Evolutionary conservation across 2,329 filamentous ascomycete genomes (phyloP).

Genomic region (Chaetomium sp.): DNA sequence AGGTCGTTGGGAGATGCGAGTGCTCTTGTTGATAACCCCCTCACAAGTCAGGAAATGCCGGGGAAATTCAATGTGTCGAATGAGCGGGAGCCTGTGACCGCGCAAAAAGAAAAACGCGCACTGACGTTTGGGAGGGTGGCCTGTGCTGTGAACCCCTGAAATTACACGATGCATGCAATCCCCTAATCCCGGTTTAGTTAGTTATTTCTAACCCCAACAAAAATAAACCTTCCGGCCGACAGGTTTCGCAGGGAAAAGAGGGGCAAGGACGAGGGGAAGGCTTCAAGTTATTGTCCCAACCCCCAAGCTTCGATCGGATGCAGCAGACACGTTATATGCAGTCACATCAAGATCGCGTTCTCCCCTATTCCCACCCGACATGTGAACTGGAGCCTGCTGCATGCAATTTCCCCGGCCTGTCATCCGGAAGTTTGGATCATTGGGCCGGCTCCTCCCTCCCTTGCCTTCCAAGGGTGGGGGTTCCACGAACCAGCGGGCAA

Average conservation of each 20-base stretch:
- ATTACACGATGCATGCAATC: background rate
- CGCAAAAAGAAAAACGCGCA: background rate
- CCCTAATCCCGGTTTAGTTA: background rate
- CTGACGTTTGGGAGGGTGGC: constrained; percentile 1
- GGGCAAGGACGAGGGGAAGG: background rate
- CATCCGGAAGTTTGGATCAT: background rate
- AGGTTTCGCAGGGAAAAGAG: background rate
- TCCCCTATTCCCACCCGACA: background rate
- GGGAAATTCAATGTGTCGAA: background rate
- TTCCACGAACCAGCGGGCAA: background rate
- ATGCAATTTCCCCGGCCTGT: background rate
- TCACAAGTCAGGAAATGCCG: background rate
- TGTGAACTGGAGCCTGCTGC: background rate
- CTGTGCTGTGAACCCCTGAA: constrained; percentile 14
- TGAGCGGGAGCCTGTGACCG: background rate
- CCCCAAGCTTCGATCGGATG: background rate
- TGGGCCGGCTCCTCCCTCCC: background rate
- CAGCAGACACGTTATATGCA: background rate
- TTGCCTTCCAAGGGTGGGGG: background rate
- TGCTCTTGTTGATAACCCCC: background rate
- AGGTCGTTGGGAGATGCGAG: background rate
- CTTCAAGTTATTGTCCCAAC: background rate
- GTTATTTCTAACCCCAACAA: background rate
- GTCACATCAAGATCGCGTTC: background rate
- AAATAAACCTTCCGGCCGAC: background rate